phyloP scores from a whole-genome alignment of 2,329 filamentous ascomycete species.

The Thielaviopsis musarum region DNA sequence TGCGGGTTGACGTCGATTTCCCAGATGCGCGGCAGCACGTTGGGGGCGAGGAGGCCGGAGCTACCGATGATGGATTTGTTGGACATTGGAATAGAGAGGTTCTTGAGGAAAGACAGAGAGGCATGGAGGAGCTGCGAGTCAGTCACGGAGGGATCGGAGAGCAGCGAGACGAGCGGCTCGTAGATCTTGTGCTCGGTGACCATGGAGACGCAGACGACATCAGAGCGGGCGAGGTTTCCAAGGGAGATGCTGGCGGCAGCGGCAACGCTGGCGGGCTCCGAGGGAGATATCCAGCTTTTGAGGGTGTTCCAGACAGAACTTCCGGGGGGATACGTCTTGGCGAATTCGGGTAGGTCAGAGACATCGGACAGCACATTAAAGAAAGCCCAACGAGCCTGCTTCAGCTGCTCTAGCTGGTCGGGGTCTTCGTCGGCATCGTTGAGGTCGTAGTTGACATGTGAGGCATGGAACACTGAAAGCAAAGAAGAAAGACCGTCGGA shows the following conservation, averaged over 20 bases:
- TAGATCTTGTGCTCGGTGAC: constrained; percentile 26
- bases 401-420: constrained; percentile 27
- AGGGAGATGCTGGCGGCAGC: constrained; percentile 42
- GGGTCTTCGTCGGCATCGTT: constrained; percentile 26
- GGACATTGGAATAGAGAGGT: constrained; percentile 38
- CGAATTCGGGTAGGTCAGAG: constrained; percentile 33
- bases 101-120: constrained; percentile 44
- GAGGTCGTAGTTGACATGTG: constrained; percentile 26
- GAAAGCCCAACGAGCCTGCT: constrained; percentile 17
- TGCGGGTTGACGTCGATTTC: constrained; percentile 34
- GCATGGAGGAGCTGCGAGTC: constrained; percentile 39
- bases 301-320: constrained; percentile 26
- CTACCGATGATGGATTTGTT: constrained; percentile 37
- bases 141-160: constrained; percentile 24
- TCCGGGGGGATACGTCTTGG: constrained; percentile 24
- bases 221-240: constrained; percentile 44
- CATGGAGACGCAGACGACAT: constrained; percentile 33
- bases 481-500: constrained; percentile 21
- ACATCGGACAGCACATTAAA: constrained; percentile 32
- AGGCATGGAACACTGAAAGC: constrained; percentile 30
- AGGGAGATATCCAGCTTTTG: constrained; percentile 28
- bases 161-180: constrained; percentile 27
- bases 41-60: constrained; percentile 26
- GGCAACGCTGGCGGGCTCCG: constrained; percentile 27
- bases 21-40: constrained; percentile 37